Evolutionary conservation across 495 filamentous ascomycete species (phyloP).

Genomic region (Penicillium coprophilum): DNA sequence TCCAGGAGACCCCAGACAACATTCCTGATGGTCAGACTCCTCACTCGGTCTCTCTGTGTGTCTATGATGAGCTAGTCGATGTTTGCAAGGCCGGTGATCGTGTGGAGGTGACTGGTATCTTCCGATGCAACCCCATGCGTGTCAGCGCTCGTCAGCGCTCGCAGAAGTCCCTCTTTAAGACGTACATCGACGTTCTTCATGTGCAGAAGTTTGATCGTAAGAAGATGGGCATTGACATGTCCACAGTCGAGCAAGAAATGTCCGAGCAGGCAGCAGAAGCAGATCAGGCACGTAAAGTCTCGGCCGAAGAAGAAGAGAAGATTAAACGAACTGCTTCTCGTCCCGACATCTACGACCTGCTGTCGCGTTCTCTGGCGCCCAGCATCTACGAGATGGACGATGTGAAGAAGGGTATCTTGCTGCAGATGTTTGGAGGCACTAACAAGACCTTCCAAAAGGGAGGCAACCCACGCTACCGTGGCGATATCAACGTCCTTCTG

Average conservation of each 20-base stretch:
- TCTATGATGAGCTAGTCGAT: slow-evolving; percentile 95
- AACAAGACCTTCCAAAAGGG: slow-evolving; percentile 98
- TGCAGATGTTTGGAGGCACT: slow-evolving; percentile 97
- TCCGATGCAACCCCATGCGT: slow-evolving; percentile 91
- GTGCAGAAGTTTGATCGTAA: slow-evolving; percentile 96
- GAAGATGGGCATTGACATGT: slow-evolving; percentile 85
- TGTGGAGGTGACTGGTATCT: slow-evolving; percentile 94
- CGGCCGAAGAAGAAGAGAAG: slow-evolving; percentile 86
- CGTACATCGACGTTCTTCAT: slow-evolving; percentile 92
- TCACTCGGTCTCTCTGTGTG: slow-evolving; percentile 96
- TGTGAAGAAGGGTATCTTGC: slow-evolving; percentile 95
- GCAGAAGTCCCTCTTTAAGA: slow-evolving; percentile 95
- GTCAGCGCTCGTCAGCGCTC: slow-evolving; percentile 90
- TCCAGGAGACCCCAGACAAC: slow-evolving; percentile 95
- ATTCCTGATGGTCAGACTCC: slow-evolving; percentile 93
- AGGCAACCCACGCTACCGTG: slow-evolving; percentile 90
- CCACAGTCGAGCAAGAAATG: slow-evolving; percentile 84
- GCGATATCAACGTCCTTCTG: slow-evolving; percentile 94
- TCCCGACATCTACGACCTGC: slow-evolving; percentile 89
- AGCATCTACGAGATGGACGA: slow-evolving; percentile 98
- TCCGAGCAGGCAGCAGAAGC: slow-evolving; percentile 71
- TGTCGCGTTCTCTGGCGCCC: slow-evolving; percentile 87
- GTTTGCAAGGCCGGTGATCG: slow-evolving; percentile 97
- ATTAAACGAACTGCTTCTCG: slow-evolving; percentile 80
- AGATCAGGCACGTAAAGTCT: slow-evolving; percentile 78